phyloP scores from a whole-genome alignment of 176 grass and related monocot genomes.

The Triticum aestivum region DNA sequence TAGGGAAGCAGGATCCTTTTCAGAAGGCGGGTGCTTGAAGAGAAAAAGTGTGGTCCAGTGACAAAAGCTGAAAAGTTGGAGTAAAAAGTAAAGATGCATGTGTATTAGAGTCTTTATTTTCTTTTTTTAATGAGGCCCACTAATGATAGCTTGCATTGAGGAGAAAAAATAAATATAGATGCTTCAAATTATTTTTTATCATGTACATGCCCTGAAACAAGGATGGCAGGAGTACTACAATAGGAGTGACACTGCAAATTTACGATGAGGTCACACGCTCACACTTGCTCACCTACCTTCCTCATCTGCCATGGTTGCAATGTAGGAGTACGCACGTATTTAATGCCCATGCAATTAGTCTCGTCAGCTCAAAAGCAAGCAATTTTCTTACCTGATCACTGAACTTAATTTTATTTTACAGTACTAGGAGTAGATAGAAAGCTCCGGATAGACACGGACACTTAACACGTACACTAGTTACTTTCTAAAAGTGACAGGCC shows the following conservation, averaged over 20 bases:
- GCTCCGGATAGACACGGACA: neutral
- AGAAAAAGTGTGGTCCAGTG: too few relatives aligned
- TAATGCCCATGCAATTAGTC: neutral
- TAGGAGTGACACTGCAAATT: neutral
- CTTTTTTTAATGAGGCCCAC: too few relatives aligned
- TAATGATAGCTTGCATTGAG: too few relatives aligned
- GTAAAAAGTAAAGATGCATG: too few relatives aligned
- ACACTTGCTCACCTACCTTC: neutral
- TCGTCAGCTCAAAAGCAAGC: neutral
- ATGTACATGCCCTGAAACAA: neutral
- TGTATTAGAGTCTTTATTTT: too few relatives aligned
- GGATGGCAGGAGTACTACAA: neutral
- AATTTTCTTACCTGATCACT: neutral
- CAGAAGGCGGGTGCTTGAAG: too few relatives aligned
- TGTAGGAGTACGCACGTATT: neutral
- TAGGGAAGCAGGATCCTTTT: too few relatives aligned
- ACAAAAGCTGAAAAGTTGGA: too few relatives aligned
- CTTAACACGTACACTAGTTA: neutral
- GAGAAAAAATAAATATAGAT: too few relatives aligned
- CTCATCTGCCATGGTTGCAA: neutral
- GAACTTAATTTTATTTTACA: neutral
- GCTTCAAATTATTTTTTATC: too few relatives aligned
- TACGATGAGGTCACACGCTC: neutral
- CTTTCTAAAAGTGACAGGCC: constrained; percentile 12
- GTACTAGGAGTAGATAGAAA: neutral